Evolutionary conservation across 306 rosid species (phyloP), one percentile per base, ranked within the genome.

Genomic region (Sicyos edulis): DNA sequence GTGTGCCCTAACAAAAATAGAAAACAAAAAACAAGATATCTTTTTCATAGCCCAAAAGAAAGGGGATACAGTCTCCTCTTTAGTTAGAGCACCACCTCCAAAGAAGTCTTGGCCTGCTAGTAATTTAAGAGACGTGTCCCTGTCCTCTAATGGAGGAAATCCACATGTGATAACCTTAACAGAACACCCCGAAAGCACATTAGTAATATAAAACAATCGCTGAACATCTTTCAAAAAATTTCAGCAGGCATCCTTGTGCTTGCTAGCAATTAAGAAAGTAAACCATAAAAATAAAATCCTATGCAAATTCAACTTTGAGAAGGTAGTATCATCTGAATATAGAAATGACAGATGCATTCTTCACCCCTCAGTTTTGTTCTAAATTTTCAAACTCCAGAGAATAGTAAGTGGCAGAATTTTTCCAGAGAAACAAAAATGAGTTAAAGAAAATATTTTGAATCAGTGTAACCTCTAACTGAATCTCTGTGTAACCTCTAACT

Each of bases 111-210:
- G 91, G 32, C 96, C 96, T 19, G 90, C 80, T 67, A 86, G 82
- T 71, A 73, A 54, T 82, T 85, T 85, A 74, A 83, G 81, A 55
- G 92, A 90, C 79, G 87, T 87, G 47, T 87, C 88, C 79, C 98
- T 88, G 54, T 87, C 96, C 76, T 88, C 97, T 72, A 90, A 69
- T 44, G 96, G 96, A 69, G 98, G 98, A 78, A 93, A 93, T 75
- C 98, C 96, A 74, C 97, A 93, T 9, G 96, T 88, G 70, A 87
- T 72, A 32, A 93, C 96, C 98, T 90, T 78, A 74, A 80, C 54
- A 68, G 47, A 45, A 69, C 50, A 82, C 8, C 16, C 16, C 37
- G 5, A 8, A 44, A 19, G 15, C 54, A 42, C 54, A 7, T 66
- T 20, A 66, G 8, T 47, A 66, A 22, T 13, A 21, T 7, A 50